A percentile compares a stretch with the other conserved stretches of the same genome.
Evolutionary conservation across 108 stramenopile species (phyloP).

Genomic region (Pseudonitzschia multistriata): DNA sequence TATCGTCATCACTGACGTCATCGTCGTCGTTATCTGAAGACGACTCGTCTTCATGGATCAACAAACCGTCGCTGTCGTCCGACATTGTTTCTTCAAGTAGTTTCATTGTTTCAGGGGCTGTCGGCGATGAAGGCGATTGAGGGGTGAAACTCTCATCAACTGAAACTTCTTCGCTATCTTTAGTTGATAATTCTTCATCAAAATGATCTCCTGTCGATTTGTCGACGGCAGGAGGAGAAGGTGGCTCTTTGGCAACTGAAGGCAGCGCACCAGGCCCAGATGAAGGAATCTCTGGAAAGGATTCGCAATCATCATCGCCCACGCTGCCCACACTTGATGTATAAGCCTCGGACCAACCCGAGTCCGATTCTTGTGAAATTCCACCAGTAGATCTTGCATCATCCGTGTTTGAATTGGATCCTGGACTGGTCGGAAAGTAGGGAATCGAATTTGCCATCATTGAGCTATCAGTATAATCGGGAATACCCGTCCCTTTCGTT

Average conservation of each 20-base stretch:
- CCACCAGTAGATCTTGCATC: slow-evolving; percentile 5
- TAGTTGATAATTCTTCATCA: background rate
- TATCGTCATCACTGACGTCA: background rate
- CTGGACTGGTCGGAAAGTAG: background rate
- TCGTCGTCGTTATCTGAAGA: background rate
- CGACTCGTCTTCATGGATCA: slow-evolving; percentile 1
- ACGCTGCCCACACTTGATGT: slow-evolving; percentile 17
- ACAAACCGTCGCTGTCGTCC: background rate
- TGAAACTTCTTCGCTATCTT: background rate
- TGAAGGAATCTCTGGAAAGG: background rate
- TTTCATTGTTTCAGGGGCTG: background rate
- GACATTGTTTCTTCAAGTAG: background rate
- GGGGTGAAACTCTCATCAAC: background rate
- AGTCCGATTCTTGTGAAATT: slow-evolving; percentile 16
- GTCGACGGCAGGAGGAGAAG: background rate
- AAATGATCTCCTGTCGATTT: background rate
- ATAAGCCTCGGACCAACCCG: slow-evolving; percentile 28
- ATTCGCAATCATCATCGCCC: background rate
- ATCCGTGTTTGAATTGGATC: background rate
- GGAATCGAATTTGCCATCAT: background rate
- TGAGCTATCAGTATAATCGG: background rate
- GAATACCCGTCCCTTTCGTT: background rate
- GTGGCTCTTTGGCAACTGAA: background rate
- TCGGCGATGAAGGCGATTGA: background rate
- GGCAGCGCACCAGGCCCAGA: background rate